A percentile compares a stretch with the other conserved stretches of the same genome.
These are phyloP conservation scores for Escovopsis sp. DNA, from an alignment of 2,329 filamentous ascomycete species.

Conservation along the genomic window DNA sequence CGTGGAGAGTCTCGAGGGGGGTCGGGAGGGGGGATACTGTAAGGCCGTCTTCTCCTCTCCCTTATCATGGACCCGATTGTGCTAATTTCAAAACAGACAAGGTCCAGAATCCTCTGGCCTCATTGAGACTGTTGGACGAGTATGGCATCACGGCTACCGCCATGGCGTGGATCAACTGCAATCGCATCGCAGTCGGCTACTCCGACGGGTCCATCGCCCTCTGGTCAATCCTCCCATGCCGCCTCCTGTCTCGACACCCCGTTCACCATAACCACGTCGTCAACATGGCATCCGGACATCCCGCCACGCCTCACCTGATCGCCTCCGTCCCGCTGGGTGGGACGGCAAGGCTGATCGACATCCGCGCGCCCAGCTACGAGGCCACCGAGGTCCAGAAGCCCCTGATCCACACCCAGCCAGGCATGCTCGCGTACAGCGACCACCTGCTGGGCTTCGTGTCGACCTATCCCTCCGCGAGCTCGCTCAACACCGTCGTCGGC, in stretches of 20 bases:
- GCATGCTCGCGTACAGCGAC: slow-evolving; percentile 39
- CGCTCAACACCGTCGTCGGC: slow-evolving; percentile 36
- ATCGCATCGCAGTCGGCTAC: slow-evolving; percentile 40
- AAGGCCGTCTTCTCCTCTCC: slow-evolving; percentile 8
- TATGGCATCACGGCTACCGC: slow-evolving; percentile 33
- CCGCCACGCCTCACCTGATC: slow-evolving; percentile 40
- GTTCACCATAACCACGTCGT: slow-evolving; percentile 40
- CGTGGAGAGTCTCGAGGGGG: slow-evolving; percentile 15
- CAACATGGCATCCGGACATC: slow-evolving; percentile 41
- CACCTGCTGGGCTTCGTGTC: slow-evolving; percentile 40
- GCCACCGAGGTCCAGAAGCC: slow-evolving; percentile 37
- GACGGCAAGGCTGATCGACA: slow-evolving; percentile 36
- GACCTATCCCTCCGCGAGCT: slow-evolving; percentile 36
- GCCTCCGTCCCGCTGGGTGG: slow-evolving; percentile 41
- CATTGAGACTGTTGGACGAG: slow-evolving; percentile 31
- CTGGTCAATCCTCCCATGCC: slow-evolving; percentile 38
- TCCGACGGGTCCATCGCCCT: slow-evolving; percentile 40
- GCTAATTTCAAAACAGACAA: slow-evolving; percentile 25
- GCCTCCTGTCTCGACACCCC: slow-evolving; percentile 35
- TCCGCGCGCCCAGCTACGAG: slow-evolving; percentile 37
- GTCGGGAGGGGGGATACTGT: slow-evolving; percentile 26
- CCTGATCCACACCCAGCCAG: slow-evolving; percentile 36
- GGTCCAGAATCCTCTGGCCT: slow-evolving; percentile 28
- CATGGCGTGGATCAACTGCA: slow-evolving; percentile 40
- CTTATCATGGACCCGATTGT: slow-evolving; percentile 1